Conservation (phyloP, 768 basidiomycete genomes). For the Russula foetens region DNA sequence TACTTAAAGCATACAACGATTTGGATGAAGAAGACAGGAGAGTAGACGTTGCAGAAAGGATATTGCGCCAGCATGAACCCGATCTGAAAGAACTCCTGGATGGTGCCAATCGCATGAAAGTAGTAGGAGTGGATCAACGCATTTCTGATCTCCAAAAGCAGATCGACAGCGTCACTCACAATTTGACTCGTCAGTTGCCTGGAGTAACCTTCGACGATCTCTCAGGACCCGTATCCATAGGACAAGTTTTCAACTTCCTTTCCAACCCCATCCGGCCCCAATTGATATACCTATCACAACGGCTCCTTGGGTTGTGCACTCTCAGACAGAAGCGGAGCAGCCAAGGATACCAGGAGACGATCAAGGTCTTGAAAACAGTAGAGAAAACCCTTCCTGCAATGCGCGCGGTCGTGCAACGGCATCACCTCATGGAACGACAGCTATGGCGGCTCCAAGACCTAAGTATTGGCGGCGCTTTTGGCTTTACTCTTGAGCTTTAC, state of each 20-base stretch:
- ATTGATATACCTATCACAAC: background rate
- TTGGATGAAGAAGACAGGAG: background rate
- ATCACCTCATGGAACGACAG: background rate
- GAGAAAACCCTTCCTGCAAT: background rate
- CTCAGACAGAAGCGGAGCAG: background rate
- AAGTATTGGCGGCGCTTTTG: background rate
- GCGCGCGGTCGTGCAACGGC: background rate
- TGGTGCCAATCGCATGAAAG: background rate
- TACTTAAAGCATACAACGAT: background rate
- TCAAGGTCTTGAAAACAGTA: background rate
- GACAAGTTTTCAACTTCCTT: background rate
- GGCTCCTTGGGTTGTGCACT: background rate
- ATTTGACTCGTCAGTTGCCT: constrained; percentile 1
- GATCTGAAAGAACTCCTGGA: background rate
- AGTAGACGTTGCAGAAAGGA: background rate
- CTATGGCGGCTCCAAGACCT: background rate
- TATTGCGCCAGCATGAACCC: background rate
- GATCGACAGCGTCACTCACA: background rate
- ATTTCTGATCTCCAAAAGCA: background rate
- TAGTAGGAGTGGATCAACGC: background rate
- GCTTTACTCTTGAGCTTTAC: background rate
- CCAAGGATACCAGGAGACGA: background rate
- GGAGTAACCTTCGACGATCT: background rate
- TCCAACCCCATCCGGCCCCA: background rate
- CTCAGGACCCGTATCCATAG: background rate